A percentile compares a stretch with the other conserved stretches of the same genome.
Conservation (phyloP, 139 green algal species). For the Chlamydomonas sp. region DNA sequence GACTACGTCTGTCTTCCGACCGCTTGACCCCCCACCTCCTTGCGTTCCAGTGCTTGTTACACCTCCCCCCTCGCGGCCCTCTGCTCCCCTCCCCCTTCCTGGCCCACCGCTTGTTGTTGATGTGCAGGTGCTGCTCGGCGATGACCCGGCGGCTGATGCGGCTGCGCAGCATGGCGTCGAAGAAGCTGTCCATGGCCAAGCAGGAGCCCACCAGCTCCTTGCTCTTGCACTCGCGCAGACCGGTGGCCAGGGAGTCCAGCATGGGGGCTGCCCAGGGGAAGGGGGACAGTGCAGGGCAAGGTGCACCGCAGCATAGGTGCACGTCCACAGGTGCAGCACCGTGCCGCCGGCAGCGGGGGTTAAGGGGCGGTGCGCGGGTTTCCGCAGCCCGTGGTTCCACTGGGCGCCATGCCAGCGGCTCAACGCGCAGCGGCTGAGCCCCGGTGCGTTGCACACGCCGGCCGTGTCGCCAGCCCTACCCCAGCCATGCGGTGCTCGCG, state of each 20-base stretch:
- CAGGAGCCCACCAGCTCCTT: slow-evolving; percentile 76
- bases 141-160: slow-evolving; percentile 88
- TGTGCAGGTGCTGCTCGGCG: slow-evolving; percentile 93
- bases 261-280: slow-evolving; percentile 73
- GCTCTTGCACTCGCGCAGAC: slow-evolving; percentile 79
- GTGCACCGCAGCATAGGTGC: neutral
- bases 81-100: neutral
- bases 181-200: slow-evolving; percentile 85
- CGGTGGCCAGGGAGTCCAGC: slow-evolving; percentile 84
- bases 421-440: no score
- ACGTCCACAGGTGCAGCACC: neutral
- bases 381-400: no score
- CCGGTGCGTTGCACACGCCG: no score
- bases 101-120: slow-evolving; percentile 53
- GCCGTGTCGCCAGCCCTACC: no score
- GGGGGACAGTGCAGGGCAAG: neutral
- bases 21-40: neutral
- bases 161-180: slow-evolving; percentile 77
- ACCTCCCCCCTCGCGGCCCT: neutral
- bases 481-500: no score
- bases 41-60: no score
- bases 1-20: neutral
- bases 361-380: no score
- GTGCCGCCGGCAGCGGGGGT: neutral
- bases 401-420: no score